These are phyloP conservation scores for Moricandia arvensis DNA, from an alignment of 345 rosid genomes.

Conservation along the genomic window DNA sequence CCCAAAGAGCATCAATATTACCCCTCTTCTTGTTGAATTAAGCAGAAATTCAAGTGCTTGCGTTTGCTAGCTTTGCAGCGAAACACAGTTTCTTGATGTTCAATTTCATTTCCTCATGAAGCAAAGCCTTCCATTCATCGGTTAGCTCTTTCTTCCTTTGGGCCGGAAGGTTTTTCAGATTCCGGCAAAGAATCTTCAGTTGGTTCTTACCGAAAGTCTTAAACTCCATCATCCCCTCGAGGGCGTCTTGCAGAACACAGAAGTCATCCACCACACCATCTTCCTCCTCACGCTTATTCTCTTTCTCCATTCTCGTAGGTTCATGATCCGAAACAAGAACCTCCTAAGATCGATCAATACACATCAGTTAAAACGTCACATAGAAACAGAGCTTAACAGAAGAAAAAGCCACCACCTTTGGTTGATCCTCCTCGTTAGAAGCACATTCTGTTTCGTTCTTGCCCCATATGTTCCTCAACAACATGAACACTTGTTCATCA, in stretches of 20 bases:
- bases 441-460: neutral
- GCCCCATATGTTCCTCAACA: neutral
- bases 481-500: neutral
- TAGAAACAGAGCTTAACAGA: neutral
- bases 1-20: neutral
- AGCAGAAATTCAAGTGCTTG: neutral
- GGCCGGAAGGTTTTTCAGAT: neutral
- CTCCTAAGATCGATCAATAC: neutral
- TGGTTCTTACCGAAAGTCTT: neutral
- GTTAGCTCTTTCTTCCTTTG: neutral
- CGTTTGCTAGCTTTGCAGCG: neutral
- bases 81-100: neutral
- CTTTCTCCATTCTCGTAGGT: neutral
- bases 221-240: neutral
- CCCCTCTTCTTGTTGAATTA: neutral
- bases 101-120: neutral
- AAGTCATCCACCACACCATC: neutral
- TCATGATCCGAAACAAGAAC: neutral
- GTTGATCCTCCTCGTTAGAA: neutral
- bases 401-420: neutral
- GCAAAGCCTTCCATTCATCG: neutral
- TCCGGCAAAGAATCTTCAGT: neutral
- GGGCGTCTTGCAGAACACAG: neutral
- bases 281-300: neutral
- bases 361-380: neutral